Evolutionary conservation across 2,329 filamentous ascomycete species (phyloP).

Genomic region (Colletotrichum somersetense): DNA sequence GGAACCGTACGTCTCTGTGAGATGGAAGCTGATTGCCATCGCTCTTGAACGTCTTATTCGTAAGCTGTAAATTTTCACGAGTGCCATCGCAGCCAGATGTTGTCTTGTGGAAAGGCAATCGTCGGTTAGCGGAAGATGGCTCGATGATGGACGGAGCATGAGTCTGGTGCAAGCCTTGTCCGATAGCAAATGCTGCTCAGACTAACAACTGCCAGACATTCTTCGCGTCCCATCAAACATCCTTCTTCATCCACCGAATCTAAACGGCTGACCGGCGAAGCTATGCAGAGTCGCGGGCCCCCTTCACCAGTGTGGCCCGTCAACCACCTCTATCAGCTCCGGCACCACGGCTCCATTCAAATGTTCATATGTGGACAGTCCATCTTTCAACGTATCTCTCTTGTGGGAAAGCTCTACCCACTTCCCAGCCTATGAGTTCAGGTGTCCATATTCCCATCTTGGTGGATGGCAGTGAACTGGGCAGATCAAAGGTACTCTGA

Average conservation of each 20-base stretch:
- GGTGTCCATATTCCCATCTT: conserved; percentile 9
- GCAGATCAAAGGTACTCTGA: background rate
- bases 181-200: background rate
- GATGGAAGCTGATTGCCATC: background rate
- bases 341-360: background rate
- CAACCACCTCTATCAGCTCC: background rate
- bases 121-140: background rate
- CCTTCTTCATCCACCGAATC: background rate
- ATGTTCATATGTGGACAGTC: background rate
- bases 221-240: background rate
- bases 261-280: background rate
- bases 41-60: no score
- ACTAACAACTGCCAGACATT: background rate
- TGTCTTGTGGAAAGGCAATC: no score
- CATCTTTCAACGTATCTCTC: background rate
- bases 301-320: conserved; percentile 3
- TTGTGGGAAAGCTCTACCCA: background rate
- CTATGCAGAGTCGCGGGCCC: background rate
- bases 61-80: background rate
- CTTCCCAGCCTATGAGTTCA: background rate
- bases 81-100: no score
- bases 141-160: background rate
- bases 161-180: background rate
- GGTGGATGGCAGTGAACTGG: conserved; percentile 8
- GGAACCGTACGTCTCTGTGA: background rate